These are phyloP conservation scores for Sphaceloma murrayae DNA, from an alignment of 2,329 filamentous ascomycete species.

Conservation along the genomic window DNA sequence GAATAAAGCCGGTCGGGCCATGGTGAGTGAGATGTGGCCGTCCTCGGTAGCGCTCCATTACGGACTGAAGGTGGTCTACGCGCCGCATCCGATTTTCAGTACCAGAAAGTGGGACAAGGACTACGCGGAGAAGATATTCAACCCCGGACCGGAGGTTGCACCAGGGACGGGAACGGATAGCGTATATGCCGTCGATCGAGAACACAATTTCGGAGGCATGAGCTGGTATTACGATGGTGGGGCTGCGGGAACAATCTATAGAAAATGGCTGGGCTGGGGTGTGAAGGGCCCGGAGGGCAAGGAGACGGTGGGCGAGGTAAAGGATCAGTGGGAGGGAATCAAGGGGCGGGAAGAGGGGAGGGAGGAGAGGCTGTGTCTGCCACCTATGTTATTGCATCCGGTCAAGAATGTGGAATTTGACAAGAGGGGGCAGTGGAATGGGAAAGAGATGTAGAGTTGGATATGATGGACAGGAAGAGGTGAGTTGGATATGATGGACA, in stretches of 20 bases:
- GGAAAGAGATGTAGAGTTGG: neutral
- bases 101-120: conserved; percentile 46
- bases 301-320: conserved; percentile 29
- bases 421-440: neutral
- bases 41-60: conserved; percentile 61
- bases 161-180: conserved; percentile 38
- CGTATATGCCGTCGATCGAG: conserved; percentile 43
- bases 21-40: conserved; percentile 75
- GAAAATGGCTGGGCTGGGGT: conserved; percentile 46
- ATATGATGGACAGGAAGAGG: too few species aligned
- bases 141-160: conserved; percentile 45
- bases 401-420: conserved; percentile 37
- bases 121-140: conserved; percentile 47
- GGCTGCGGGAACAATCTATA: conserved; percentile 45
- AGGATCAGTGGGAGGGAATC: conserved; percentile 7
- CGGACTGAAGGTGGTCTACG: conserved; percentile 65
- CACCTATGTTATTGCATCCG: conserved; percentile 40
- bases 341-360: conserved; percentile 19
- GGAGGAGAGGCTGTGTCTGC: conserved; percentile 42
- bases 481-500: too few species aligned
- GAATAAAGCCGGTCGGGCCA: conserved; percentile 56
- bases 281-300: conserved; percentile 40
- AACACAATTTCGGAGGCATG: conserved; percentile 45
- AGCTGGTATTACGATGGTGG: conserved; percentile 47
- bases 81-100: conserved; percentile 48